Conservation (phyloP, 1,284 basidiomycete genomes). For the Volvariella volvacea region DNA sequence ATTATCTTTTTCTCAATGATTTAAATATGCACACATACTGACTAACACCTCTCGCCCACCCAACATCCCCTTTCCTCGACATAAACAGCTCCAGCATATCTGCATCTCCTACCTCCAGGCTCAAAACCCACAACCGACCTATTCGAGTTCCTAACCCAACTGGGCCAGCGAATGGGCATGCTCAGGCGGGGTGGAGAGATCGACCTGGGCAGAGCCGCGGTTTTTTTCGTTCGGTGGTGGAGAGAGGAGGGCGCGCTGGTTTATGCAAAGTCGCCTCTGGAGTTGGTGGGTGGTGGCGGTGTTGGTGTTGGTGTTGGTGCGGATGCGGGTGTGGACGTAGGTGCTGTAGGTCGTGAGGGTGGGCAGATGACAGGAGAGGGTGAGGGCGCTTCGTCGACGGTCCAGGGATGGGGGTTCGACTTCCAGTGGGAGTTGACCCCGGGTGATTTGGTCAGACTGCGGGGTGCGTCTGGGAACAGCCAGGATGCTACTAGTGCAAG, state of each 20-base stretch:
- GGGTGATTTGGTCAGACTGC: constrained; percentile 18
- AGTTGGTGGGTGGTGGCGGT: background rate
- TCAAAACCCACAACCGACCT: constrained; percentile 54
- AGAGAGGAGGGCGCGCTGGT: constrained; percentile 64
- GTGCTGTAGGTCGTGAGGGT: too few species aligned
- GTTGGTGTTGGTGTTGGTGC: background rate
- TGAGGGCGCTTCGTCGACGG: constrained; percentile 4
- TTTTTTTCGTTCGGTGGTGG: constrained; percentile 84
- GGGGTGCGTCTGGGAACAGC: constrained; percentile 9
- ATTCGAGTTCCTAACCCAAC: constrained; percentile 55
- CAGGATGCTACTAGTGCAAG: constrained; percentile 11
- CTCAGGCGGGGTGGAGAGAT: constrained; percentile 68
- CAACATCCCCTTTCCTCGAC: too few species aligned
- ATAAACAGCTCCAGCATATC: constrained; percentile 73
- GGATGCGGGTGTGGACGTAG: too few species aligned
- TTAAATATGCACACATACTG: too few species aligned
- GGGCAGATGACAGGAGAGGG: background rate
- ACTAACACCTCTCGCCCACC: too few species aligned
- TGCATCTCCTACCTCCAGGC: constrained; percentile 49
- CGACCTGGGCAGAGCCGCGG: constrained; percentile 65
- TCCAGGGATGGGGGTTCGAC: constrained; percentile 75
- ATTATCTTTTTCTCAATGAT: too few species aligned
- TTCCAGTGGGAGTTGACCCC: constrained; percentile 56
- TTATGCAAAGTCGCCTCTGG: constrained; percentile 30
- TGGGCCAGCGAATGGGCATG: constrained; percentile 79